Percentiles rank a stretch among this genome's conserved stretches.
Evolutionary conservation across 768 basidiomycete genomes (phyloP).

Genomic region (Polyporus arcularius): DNA sequence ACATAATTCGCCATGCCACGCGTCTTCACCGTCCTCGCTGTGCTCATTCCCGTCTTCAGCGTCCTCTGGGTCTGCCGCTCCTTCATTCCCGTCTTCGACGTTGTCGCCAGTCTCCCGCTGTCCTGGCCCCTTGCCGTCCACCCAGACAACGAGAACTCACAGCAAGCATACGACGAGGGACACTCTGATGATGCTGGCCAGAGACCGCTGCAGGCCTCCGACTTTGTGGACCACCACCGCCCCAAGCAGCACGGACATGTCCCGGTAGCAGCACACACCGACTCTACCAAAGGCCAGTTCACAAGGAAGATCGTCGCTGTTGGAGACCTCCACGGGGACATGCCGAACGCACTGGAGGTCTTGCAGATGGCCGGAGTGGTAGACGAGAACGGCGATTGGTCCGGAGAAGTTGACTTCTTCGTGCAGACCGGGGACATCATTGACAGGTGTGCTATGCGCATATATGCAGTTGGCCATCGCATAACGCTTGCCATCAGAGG

Average conservation of each 20-base stretch:
- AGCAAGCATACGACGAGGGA: constrained; percentile 6
- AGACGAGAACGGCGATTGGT: constrained; percentile 75
- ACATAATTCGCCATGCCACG: constrained; percentile 11
- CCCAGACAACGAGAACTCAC: constrained; percentile 19
- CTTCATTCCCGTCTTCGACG: constrained; percentile 18
- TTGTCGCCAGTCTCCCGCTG: constrained; percentile 20
- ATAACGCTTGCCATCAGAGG: constrained; percentile 49
- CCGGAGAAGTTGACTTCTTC: constrained; percentile 78
- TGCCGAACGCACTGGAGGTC: constrained; percentile 76
- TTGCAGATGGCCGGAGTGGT: constrained; percentile 80
- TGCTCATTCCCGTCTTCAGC: constrained; percentile 20
- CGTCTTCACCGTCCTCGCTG: constrained; percentile 19
- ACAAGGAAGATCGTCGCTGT: constrained; percentile 74
- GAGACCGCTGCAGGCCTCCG: neutral
- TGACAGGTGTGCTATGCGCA: constrained; percentile 60
- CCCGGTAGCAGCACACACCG: neutral
- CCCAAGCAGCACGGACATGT: neutral
- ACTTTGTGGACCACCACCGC: constrained; percentile 6
- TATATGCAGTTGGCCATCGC: neutral
- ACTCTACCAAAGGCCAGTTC: constrained; percentile 15
- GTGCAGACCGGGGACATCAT: constrained; percentile 98
- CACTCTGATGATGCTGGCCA: neutral
- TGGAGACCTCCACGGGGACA: constrained; percentile 91
- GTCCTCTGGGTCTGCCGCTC: constrained; percentile 23
- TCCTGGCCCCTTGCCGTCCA: constrained; percentile 27